Evolutionary conservation across 2,329 filamentous ascomycete species (phyloP).

Genomic region (Ophiocordyceps unilateralis): DNA sequence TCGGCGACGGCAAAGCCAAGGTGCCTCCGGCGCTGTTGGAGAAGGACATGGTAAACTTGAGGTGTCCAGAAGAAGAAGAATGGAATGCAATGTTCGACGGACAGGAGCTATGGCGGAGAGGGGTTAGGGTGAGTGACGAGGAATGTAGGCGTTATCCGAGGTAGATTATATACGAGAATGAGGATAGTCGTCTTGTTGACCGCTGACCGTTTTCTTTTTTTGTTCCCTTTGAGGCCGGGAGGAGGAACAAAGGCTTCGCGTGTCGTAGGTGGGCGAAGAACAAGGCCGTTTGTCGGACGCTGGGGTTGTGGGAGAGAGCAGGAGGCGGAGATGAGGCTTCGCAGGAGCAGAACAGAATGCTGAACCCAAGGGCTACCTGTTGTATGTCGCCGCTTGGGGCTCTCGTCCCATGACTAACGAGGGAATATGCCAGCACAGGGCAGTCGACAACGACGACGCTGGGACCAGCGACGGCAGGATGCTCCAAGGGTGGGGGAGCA

Average conservation of each 20-base stretch:
- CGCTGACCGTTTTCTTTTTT: background rate
- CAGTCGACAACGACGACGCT: background rate
- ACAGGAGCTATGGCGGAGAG: slow-evolving; percentile 6
- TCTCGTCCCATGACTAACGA: background rate
- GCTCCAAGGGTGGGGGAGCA: background rate
- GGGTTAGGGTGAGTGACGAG: slow-evolving; percentile 7
- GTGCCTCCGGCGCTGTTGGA: slow-evolving; percentile 51
- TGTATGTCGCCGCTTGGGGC: background rate
- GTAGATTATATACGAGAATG: slow-evolving; percentile 1
- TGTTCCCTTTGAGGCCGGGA: background rate
- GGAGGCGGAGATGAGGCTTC: background rate
- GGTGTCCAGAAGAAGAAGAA: slow-evolving; percentile 1
- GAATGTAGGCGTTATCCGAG: slow-evolving; percentile 8
- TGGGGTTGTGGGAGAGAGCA: background rate
- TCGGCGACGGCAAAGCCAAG: slow-evolving; percentile 74
- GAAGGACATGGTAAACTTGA: slow-evolving; percentile 33
- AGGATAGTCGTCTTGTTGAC: slow-evolving; percentile 1
- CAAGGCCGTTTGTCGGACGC: background rate
- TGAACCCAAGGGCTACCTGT: background rate
- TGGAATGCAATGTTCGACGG: slow-evolving; percentile 10
- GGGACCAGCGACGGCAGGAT: background rate
- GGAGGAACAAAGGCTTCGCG: background rate
- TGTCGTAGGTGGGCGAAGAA: background rate
- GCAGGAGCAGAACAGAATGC: background rate
- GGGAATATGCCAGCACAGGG: background rate